Percentiles rank a stretch among this genome's conserved stretches.
phyloP scores from a whole-genome alignment of 768 basidiomycete species.

The Suillus tomentosus region DNA sequence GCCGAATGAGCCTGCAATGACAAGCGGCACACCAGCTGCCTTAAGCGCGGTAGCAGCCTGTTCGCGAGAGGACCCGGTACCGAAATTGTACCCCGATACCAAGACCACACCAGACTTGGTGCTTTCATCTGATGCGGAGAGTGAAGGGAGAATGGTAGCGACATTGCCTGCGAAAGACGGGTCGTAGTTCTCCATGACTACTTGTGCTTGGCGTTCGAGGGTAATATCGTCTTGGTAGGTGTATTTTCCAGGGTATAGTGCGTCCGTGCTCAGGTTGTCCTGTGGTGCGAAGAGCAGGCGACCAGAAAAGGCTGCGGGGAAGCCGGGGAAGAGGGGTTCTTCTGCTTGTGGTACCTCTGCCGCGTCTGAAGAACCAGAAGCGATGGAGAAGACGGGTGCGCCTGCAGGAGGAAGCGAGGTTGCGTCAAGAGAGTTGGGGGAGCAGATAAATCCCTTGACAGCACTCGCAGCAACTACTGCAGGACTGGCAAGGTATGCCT shows the following conservation, averaged over 20 bases:
- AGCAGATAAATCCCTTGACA: conserved; percentile 85
- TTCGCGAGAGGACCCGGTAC: conserved; percentile 97
- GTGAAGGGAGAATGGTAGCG: conserved; percentile 41
- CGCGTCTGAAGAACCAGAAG: conserved; percentile 32
- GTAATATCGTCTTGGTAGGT: conserved; percentile 99
- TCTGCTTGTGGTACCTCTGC: conserved; percentile 29
- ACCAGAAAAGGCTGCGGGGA: conserved; percentile 83
- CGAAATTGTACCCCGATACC: conserved; percentile 96
- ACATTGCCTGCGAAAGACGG: conserved; percentile 78
- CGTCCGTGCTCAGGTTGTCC: conserved; percentile 98
- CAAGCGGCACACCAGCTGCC: conserved; percentile 88
- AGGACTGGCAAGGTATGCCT: conserved; percentile 94
- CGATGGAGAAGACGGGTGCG: conserved; percentile 60
- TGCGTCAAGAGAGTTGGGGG: conserved; percentile 70
- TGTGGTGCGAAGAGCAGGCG: conserved; percentile 91
- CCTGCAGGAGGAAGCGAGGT: conserved; percentile 48
- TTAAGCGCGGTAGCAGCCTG: conserved; percentile 98
- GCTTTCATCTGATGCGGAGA: conserved; percentile 21
- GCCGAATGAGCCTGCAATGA: conserved; percentile 97
- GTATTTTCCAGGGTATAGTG: conserved; percentile 98
- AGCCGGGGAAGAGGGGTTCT: conserved; percentile 77
- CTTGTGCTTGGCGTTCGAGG: conserved; percentile 87
- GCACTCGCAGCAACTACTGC: conserved; percentile 98
- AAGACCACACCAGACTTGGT: conserved; percentile 71
- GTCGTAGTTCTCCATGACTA: conserved; percentile 99